Evolutionary conservation across 495 filamentous ascomycete species (phyloP).

Genomic region (Hyphodiscus hymeniophilus): DNA sequence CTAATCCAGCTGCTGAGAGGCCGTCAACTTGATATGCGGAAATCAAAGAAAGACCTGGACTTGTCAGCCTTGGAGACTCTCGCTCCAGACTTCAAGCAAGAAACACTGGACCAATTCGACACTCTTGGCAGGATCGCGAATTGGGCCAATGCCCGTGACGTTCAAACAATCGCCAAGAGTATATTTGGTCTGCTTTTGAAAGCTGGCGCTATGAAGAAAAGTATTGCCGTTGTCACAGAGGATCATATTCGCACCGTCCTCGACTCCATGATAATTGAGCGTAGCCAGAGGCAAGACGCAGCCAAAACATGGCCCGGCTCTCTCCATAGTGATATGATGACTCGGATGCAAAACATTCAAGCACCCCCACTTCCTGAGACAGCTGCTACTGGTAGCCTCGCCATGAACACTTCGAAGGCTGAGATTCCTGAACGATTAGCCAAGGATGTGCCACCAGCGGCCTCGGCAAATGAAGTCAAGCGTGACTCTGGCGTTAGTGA

Average conservation of each 20-base stretch:
- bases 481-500: slow-evolving; percentile 53
- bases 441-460: background rate
- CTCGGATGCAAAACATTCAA: too few species aligned
- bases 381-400: too few species aligned
- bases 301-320: too few species aligned
- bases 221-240: slow-evolving; percentile 20
- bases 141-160: slow-evolving; percentile 68
- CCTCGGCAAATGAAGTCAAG: slow-evolving; percentile 1
- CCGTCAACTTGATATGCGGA: slow-evolving; percentile 30
- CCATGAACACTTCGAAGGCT: slow-evolving; percentile 29
- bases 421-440: background rate
- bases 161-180: slow-evolving; percentile 45
- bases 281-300: too few species aligned
- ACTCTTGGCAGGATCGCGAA: too few species aligned
- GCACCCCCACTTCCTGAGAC: too few species aligned
- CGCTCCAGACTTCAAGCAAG: slow-evolving; percentile 30
- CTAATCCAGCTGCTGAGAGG: too few species aligned
- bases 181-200: slow-evolving; percentile 31
- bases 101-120: too few species aligned
- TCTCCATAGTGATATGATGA: too few species aligned
- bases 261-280: too few species aligned
- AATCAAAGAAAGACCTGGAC: slow-evolving; percentile 16
- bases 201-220: background rate
- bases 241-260: too few species aligned
- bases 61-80: too few species aligned